phyloP scores from a whole-genome alignment of 371 early-diverging fungal species.

The Mortierella sp. region DNA sequence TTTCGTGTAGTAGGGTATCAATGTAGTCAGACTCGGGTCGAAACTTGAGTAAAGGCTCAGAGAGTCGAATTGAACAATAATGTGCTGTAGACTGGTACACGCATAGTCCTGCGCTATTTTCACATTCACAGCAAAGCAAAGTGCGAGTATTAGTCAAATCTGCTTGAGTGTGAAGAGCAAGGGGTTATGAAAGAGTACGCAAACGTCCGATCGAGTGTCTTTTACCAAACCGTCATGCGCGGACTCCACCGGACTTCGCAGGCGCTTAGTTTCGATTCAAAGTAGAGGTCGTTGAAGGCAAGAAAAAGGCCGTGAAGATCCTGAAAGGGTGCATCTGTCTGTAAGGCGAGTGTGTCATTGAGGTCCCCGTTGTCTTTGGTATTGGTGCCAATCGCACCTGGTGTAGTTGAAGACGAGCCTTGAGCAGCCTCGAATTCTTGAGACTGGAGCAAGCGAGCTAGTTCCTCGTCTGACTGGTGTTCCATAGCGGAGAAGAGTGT shows the following conservation, averaged over 20 bases:
- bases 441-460: slow-evolving; percentile 60
- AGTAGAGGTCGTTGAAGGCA: slow-evolving; percentile 69
- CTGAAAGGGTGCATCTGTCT: slow-evolving; percentile 48
- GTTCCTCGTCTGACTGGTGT: slow-evolving; percentile 52
- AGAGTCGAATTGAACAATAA: slow-evolving; percentile 68
- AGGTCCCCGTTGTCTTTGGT: slow-evolving; percentile 28
- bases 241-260: slow-evolving; percentile 77
- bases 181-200: neutral
- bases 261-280: slow-evolving; percentile 63
- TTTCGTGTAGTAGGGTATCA: slow-evolving; percentile 66
- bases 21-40: slow-evolving; percentile 70
- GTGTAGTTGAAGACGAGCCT: neutral
- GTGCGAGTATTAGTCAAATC: neutral
- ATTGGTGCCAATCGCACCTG: slow-evolving; percentile 2
- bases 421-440: slow-evolving; percentile 39
- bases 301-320: slow-evolving; percentile 70
- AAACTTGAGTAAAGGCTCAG: slow-evolving; percentile 78
- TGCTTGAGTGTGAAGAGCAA: neutral
- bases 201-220: neutral
- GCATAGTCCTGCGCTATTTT: slow-evolving; percentile 65
- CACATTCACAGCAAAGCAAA: neutral
- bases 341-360: slow-evolving; percentile 33
- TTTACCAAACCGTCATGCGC: slow-evolving; percentile 72
- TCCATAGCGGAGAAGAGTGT: slow-evolving; percentile 23
- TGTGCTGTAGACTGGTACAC: slow-evolving; percentile 57